Evolutionary conservation across 1,284 basidiomycete genomes (phyloP).

Genomic region (Cryptococcus sp.): DNA sequence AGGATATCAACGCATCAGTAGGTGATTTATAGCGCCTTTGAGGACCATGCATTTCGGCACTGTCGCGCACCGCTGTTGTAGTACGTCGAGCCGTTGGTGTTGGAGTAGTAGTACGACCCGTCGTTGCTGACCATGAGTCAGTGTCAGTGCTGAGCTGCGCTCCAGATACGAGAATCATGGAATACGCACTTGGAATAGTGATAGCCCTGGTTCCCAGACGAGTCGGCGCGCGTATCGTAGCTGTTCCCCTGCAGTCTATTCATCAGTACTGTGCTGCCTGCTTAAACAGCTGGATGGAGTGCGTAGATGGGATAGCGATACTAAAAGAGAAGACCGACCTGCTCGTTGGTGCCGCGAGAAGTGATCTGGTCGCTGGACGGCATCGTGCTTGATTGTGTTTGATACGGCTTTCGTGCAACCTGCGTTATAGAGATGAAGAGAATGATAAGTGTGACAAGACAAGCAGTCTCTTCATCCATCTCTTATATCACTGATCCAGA

Average conservation of each 20-base stretch:
- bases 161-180: background rate
- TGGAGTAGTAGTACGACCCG: conserved; percentile 64
- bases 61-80: conserved; percentile 54
- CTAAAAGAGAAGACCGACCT: conserved; percentile 44
- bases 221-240: conserved; percentile 58
- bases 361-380: conserved; percentile 44
- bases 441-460: too few relatives aligned
- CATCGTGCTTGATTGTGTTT: conserved; percentile 7
- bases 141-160: too few relatives aligned
- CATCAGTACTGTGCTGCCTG: too few relatives aligned
- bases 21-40: too few relatives aligned
- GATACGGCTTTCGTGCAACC: background rate
- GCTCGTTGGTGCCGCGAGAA: conserved; percentile 58
- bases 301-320: background rate
- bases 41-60: too few relatives aligned
- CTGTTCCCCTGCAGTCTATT: conserved; percentile 58
- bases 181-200: conserved; percentile 63
- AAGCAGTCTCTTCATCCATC: too few relatives aligned
- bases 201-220: conserved; percentile 56
- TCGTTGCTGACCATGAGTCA: conserved; percentile 33
- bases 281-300: too few relatives aligned
- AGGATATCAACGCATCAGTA: too few relatives aligned
- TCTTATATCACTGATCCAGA: too few relatives aligned
- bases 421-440: too few relatives aligned
- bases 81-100: conserved; percentile 64